Base-by-base conservation (phyloP, 176 grass and related monocot species). In the Zea luxurians region DNA sequence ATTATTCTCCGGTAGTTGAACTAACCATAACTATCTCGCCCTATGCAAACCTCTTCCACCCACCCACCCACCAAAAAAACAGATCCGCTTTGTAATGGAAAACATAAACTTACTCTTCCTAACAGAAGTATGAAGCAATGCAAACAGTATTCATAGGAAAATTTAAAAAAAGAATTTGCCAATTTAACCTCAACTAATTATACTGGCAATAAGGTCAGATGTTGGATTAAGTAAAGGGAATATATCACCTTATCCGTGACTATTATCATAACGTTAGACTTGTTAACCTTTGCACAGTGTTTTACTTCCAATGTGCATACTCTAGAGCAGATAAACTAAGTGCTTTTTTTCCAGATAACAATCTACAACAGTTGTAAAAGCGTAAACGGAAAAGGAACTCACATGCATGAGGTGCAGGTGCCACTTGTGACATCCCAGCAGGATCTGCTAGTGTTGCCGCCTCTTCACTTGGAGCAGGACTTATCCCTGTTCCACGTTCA, bases 341-440 rank as follows among this genome's bases (percentile, higher is more conserved):
- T 21, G n/a, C 12, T 2, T 52, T 18, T 66, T 2, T 18, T 66
- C 1, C 3, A 46, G 18, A 66, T 9, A 67, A 64, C 2, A 86
- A 60, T 17, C 13, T 35, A 9, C 46, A 44, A 17, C 2, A 55
- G 18, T 13, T 44, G 21, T 6, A 2, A 41, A 54, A 76, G n/a
- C 2, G 17, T 49, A 68, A 83, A 65, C 49, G 20, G 71, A n/a
- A 8, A 38, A 72, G 8, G 2, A 66, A 81, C 87, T 85, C 78
- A 89, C 87, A 89, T 87, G 75, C 57, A 41, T 83, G 66, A 54
- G 86, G 80, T 68, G 82, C 60, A 82, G 82, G 67, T 44, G 87
- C 78, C 66, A 85, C 15, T 73, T 67, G 38, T 16, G 58, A 37
- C 70, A 76, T 76, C 78, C 59, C 71, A 66, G 48, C 75, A 83